Conservation (phyloP, 768 basidiomycete species). For the Podaxis rugospora region DNA sequence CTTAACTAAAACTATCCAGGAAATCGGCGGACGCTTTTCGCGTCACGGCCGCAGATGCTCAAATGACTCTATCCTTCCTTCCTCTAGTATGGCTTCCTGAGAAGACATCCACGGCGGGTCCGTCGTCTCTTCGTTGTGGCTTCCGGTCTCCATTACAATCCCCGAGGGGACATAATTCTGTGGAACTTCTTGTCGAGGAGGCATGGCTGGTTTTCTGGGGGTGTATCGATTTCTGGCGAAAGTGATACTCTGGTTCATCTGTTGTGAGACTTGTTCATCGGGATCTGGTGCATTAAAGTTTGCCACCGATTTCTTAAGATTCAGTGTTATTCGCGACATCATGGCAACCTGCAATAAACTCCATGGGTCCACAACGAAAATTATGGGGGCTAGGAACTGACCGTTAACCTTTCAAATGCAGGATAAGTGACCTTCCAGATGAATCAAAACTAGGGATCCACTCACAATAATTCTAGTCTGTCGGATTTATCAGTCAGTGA, state of each 20-base stretch:
- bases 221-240: background rate
- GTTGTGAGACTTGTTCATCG: background rate
- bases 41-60: background rate
- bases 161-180: background rate
- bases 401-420: conserved; percentile 18
- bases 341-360: conserved; percentile 42
- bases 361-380: background rate
- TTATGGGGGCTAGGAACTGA: background rate
- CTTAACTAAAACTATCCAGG: background rate
- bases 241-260: background rate
- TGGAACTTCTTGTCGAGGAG: background rate
- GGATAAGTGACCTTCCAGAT: background rate
- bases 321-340: conserved; percentile 67
- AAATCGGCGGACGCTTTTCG: background rate
- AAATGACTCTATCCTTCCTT: background rate
- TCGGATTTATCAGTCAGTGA: background rate
- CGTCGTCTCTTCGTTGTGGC: background rate
- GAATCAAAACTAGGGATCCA: conserved; percentile 11
- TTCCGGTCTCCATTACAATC: background rate
- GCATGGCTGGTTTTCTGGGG: background rate
- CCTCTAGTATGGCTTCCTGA: background rate
- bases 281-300: conserved; percentile 16
- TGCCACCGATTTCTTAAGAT: conserved; percentile 40
- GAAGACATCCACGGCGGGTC: background rate
- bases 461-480: conserved; percentile 38